phyloP scores from a whole-genome alignment of 345 rosid genomes.

The Citrus inodora region DNA sequence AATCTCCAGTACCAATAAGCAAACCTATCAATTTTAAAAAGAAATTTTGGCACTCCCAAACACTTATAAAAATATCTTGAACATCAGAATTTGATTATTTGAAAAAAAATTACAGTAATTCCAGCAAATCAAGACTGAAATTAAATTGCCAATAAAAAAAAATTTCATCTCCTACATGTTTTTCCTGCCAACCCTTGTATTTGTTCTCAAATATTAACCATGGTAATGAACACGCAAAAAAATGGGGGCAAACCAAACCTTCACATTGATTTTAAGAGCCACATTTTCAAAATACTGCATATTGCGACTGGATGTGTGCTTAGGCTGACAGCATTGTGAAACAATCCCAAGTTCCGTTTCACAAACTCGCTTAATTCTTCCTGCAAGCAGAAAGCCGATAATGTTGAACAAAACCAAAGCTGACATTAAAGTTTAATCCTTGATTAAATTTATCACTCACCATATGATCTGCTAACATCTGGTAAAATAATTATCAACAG shows the following conservation, averaged over 20 bases:
- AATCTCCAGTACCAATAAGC: background rate
- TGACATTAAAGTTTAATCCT: background rate
- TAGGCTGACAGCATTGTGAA: constrained; percentile 72
- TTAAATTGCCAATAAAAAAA: background rate
- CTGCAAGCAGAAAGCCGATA: constrained; percentile 17
- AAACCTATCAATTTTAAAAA: background rate
- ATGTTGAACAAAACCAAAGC: background rate
- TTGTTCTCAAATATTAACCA: background rate
- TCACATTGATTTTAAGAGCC: constrained; percentile 72
- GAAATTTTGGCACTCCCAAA: background rate
- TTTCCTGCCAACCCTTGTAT: background rate
- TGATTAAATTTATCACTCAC: constrained; percentile 23
- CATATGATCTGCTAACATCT: constrained; percentile 54
- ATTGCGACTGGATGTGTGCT: constrained; percentile 27
- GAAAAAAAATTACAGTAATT: background rate
- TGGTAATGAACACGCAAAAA: background rate
- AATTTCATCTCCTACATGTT: background rate
- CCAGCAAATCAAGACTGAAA: background rate
- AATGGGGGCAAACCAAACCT: constrained; percentile 36
- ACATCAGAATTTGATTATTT: background rate
- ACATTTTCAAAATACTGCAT: constrained; percentile 65
- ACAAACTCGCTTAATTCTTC: constrained; percentile 59
- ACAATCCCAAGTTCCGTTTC: constrained; percentile 78
- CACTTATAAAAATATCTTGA: background rate
- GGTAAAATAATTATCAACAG: constrained; percentile 63